Evolutionary conservation across 768 basidiomycete species (phyloP).

Genomic region (Lentinula detonsa): DNA sequence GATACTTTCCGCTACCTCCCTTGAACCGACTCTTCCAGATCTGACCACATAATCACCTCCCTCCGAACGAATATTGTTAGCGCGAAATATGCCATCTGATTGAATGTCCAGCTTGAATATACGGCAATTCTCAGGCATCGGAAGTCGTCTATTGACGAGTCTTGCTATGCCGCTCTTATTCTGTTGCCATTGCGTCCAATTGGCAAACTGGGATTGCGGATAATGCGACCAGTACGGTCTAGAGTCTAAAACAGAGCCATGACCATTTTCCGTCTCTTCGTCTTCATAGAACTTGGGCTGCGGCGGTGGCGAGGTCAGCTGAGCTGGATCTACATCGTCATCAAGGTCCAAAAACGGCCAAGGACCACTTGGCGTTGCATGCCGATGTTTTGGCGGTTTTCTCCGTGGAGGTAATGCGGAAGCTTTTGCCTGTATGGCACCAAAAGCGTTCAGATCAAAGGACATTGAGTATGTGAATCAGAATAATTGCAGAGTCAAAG

Average conservation of each 20-base stretch:
- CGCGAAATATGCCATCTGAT: slow-evolving; percentile 8
- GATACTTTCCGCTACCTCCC: slow-evolving; percentile 10
- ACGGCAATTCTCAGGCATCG: neutral
- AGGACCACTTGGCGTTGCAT: slow-evolving; percentile 32
- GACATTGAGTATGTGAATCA: neutral
- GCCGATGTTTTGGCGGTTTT: slow-evolving; percentile 21
- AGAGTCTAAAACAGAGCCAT: neutral
- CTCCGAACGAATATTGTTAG: slow-evolving; percentile 8
- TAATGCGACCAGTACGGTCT: slow-evolving; percentile 24
- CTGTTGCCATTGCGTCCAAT: slow-evolving; percentile 33
- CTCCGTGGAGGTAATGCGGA: slow-evolving; percentile 10
- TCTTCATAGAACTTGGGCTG: neutral
- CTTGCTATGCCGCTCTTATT: slow-evolving; percentile 23
- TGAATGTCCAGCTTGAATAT: slow-evolving; percentile 11
- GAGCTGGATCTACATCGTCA: slow-evolving; percentile 12
- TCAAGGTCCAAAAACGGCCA: slow-evolving; percentile 38
- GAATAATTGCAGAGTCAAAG: neutral
- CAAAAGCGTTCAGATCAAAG: neutral
- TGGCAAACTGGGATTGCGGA: slow-evolving; percentile 33
- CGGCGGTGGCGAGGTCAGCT: neutral
- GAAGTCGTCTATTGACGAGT: slow-evolving; percentile 5
- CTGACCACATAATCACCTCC: slow-evolving; percentile 2
- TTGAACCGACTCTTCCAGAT: slow-evolving; percentile 11
- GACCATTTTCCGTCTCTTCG: neutral
- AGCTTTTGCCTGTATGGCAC: neutral